phyloP scores from a whole-genome alignment of 306 rosid genomes.

The Corylus heterophylla region DNA sequence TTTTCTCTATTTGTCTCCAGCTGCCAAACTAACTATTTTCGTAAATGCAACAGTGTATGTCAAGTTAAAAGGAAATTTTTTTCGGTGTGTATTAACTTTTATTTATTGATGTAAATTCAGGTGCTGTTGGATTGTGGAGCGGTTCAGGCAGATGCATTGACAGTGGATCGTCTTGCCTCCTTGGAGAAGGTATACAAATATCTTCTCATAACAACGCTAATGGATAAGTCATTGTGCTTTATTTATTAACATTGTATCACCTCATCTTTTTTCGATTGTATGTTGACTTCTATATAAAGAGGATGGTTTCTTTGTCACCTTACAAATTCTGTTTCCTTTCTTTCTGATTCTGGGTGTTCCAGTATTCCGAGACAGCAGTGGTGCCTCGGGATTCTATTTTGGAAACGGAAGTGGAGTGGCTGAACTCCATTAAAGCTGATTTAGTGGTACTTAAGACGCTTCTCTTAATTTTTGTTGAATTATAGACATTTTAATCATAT shows the following conservation, averaged over 20 bases:
- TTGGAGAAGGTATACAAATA: constrained; percentile 68
- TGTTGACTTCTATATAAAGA: not conserved
- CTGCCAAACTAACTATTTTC: no score
- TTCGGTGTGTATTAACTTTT: no score
- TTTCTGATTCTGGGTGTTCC: constrained; percentile 27
- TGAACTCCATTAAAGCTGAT: constrained; percentile 85
- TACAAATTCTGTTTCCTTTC: constrained; percentile 8
- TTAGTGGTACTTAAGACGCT: constrained; percentile 66
- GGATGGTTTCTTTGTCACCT: not conserved
- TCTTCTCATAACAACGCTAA: not conserved
- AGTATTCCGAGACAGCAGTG: constrained; percentile 94
- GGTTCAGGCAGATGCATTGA: constrained; percentile 95
- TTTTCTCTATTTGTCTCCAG: no score
- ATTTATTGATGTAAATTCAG: constrained; percentile 30
- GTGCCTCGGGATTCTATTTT: constrained; percentile 74
- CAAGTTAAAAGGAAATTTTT: no score
- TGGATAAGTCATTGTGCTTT: not conserved
- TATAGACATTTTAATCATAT: not conserved
- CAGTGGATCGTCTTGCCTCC: constrained; percentile 96
- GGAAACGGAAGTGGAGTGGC: constrained; percentile 77
- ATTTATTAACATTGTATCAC: not conserved
- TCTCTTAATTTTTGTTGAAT: not conserved
- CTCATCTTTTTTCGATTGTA: not conserved
- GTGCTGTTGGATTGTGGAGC: constrained; percentile 96
- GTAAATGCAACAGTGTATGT: no score